Evolutionary conservation across 169 alveolate species (phyloP), one percentile per base, ranked within the genome.

Genomic region (Eimeria maxima): DNA sequence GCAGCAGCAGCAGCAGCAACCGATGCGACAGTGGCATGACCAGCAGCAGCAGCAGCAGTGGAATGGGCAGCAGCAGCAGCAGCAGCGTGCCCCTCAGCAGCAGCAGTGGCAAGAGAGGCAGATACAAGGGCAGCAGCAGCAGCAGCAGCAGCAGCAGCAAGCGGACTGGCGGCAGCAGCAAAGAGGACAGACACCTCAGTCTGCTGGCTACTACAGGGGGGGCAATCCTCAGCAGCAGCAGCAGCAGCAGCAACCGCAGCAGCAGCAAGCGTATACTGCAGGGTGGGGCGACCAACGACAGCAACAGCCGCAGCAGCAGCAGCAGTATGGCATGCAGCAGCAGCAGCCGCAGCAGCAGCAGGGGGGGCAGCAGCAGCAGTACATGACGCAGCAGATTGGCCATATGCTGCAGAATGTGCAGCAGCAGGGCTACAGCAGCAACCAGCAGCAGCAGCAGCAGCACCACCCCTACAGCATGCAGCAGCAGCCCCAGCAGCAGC

Each of bases 41-140:
- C 57, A 57, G 67, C 67, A 57, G 67, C 67, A 57, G 67, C 67
- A 57, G 67, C 67, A 57, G 67, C 67, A 57, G 67, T 18, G 57
- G 57, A 11, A 11, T 50, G 57, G 11, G 57, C 57, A 50, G 57
- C 57, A 50, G 57, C 57, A 50, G 67, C 67, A 57, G 67, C 67
- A 7, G 16, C 24, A 24, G 67, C 67, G 67, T 57, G 67, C 3
- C n/a, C 67, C n/a, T 13, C 67, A 57, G 67, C 67, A 57, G 67
- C 67, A 57, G 67, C 67, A 57, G 60, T 53, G 60, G 60, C 60
- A 6, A 8, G 60, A 53, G 60, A 6, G 60, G 60, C 60, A 53
- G 60, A 6, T 8, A 13, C 60, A 53, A 13, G 18, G 13, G 67
- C 67, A 57, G 67, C 67, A 57, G 22, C 10, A 8, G 67, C 67